These are phyloP conservation scores for Agaricus sinodeliciosus DNA, from an alignment of 768 basidiomycete genomes.

Conservation along the genomic window DNA sequence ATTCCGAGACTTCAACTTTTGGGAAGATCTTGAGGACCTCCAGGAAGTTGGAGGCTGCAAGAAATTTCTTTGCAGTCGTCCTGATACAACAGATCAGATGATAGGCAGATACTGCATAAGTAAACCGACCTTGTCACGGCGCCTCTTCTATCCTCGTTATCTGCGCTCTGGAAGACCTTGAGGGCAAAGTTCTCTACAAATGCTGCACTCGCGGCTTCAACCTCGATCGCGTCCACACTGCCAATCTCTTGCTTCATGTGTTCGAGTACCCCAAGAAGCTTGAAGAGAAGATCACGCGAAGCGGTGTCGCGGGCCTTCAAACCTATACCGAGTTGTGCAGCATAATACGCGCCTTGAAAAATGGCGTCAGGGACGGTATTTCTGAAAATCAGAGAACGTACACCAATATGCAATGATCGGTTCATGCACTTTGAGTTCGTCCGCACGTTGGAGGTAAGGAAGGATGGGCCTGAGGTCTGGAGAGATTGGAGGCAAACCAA, in stretches of 20 bases:
- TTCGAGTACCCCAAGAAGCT: conserved; percentile 75
- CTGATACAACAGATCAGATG: conserved; percentile 30
- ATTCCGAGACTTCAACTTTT: conserved; percentile 46
- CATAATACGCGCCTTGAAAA: conserved; percentile 77
- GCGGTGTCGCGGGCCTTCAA: conserved; percentile 59
- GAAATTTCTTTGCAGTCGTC: conserved; percentile 88
- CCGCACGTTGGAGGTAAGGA: conserved; percentile 84
- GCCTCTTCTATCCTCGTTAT: conserved; percentile 84
- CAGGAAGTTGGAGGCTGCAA: conserved; percentile 92
- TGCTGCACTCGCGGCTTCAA: conserved; percentile 76
- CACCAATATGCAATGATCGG: conserved; percentile 95
- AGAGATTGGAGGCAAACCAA: conserved; percentile 57
- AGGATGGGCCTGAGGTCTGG: conserved; percentile 58
- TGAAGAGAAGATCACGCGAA: conserved; percentile 64
- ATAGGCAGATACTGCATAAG: neutral
- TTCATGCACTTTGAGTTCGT: conserved; percentile 78
- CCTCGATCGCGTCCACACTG: conserved; percentile 72
- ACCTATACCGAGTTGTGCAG: conserved; percentile 80
- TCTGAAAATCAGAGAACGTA: conserved; percentile 29
- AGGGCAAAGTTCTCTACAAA: conserved; percentile 96
- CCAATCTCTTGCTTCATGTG: conserved; percentile 71
- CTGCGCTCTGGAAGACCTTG: conserved; percentile 81
- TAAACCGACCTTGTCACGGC: conserved; percentile 59
- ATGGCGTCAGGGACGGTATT: conserved; percentile 4
- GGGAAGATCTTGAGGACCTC: conserved; percentile 81